Evolutionary conservation across 192 early-diverging fungal genomes (phyloP), one percentile per base, ranked within the genome.

Genomic region (Gonapodya sp.): DNA sequence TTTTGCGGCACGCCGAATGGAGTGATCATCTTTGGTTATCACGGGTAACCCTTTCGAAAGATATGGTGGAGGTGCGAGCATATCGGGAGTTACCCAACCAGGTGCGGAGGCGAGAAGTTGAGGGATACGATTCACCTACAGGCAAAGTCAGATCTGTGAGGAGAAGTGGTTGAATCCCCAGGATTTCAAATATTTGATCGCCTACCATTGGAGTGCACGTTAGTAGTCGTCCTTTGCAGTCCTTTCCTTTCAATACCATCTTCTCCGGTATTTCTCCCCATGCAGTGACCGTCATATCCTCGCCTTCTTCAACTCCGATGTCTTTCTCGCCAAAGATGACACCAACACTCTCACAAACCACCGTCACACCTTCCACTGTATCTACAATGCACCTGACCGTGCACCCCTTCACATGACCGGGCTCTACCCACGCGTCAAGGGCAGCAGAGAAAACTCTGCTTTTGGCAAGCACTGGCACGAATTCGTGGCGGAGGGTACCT

Each of bases 181-280:
- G n/a, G n/a, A n/a, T n/a, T n/a, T n/a, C n/a, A n/a, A n/a, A n/a
- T n/a, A n/a, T n/a, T n/a, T n/a, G 8, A 64, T 64, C 8, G 24
- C 46, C 8, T 64, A 64, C 75, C 75, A 77, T 77, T 34, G 75
- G 75, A 14, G 75, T 77, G 75, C 75, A 77, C 75, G 75, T 77
- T 2, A 77, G 75, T 14, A 77, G 2, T 14, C 75, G 75, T 33
- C 75, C 75, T 33, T 77, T 77, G 75, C 16, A 16, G 31, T 77
- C 75, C 75, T 77, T 77, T 14, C 75, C 34, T 33, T 34, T 77
- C 18, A 77, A 14, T 33, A 77, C 75, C 75, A 77, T 77, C 30
- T 18, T 77, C 75, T 77, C 75, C 30, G 75, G 75, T 14, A 77
- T 31, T 2, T 34, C 75, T 14, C 75, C 75, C 75, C 75, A 77